Conservation (phyloP, 805 yeast genomes). For the Teunomyces aglyptinius region DNA sequence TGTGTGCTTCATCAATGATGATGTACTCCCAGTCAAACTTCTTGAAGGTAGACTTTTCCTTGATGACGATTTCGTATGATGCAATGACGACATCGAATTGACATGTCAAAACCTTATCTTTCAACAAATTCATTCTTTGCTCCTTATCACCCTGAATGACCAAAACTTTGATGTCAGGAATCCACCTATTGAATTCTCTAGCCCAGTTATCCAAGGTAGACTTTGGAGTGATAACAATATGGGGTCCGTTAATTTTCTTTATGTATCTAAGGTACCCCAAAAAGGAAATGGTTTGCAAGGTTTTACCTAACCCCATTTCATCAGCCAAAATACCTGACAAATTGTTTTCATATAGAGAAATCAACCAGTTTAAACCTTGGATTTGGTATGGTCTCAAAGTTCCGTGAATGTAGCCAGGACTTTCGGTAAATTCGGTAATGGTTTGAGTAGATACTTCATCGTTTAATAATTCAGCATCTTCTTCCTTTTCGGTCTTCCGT, state of each 20-base stretch:
- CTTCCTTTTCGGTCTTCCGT: constrained; percentile 74
- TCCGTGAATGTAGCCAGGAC: constrained; percentile 57
- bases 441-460: constrained; percentile 39
- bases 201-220: constrained; percentile 81
- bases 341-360: constrained; percentile 63
- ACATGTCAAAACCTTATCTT: constrained; percentile 49
- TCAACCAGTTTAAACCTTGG: constrained; percentile 79
- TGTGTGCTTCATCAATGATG: constrained; percentile 79
- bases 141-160: constrained; percentile 75
- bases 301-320: constrained; percentile 85
- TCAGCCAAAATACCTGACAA: constrained; percentile 78
- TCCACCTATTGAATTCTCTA: constrained; percentile 75
- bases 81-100: constrained; percentile 71
- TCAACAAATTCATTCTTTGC: constrained; percentile 54
- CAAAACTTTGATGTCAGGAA: constrained; percentile 71
- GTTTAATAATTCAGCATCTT: constrained; percentile 70
- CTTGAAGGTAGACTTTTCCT: constrained; percentile 63
- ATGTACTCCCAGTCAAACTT: constrained; percentile 77
- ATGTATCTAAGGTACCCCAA: constrained; percentile 68
- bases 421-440: constrained; percentile 49
- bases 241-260: constrained; percentile 65
- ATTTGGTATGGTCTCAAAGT: constrained; percentile 69
- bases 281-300: constrained; percentile 75
- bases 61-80: constrained; percentile 74
- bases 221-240: constrained; percentile 73